A percentile compares a stretch with the other conserved stretches of the same genome.
These are phyloP conservation scores for Diplocarpon mali DNA, from an alignment of 2,329 filamentous ascomycete species.

Conservation along the genomic window DNA sequence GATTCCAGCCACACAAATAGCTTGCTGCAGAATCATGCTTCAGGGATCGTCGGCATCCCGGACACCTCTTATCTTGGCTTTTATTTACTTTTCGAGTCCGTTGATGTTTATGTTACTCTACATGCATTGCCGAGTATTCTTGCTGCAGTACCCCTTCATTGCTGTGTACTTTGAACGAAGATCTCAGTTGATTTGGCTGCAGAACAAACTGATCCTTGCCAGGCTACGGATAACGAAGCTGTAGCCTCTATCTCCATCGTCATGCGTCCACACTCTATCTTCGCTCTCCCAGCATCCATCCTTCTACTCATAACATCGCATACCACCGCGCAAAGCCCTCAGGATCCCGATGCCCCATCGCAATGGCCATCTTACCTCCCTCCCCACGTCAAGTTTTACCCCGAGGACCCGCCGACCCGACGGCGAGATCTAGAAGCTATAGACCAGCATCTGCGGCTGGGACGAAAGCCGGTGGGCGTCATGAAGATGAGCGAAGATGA, in stretches of 20 bases:
- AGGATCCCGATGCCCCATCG: slow-evolving; percentile 13
- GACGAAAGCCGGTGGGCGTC: slow-evolving; percentile 45
- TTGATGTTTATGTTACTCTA: neutral
- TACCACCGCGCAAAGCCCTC: slow-evolving; percentile 24
- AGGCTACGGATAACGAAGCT: neutral
- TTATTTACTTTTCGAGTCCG: neutral
- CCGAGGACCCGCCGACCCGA: slow-evolving; percentile 33
- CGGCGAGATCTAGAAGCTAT: slow-evolving; percentile 31
- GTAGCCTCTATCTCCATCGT: neutral
- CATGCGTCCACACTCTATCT: slow-evolving; percentile 33
- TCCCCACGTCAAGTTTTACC: slow-evolving; percentile 34
- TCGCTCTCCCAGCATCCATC: slow-evolving; percentile 34
- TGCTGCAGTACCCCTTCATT: neutral
- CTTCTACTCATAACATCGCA: slow-evolving; percentile 35
- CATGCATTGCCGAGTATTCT: neutral
- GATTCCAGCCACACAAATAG: slow-evolving; percentile 6
- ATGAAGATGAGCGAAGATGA: slow-evolving; percentile 62
- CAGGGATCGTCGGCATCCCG: neutral
- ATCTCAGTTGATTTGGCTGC: no score
- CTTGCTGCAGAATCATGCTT: neutral
- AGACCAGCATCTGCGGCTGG: slow-evolving; percentile 30
- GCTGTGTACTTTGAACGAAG: neutral
- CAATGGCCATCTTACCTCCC: slow-evolving; percentile 37
- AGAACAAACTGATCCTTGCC: no score
- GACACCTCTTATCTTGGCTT: neutral